Evolutionary conservation across 805 yeast genomes (phyloP), one percentile per base, ranked within the genome.

Genomic region (Starmerella gropengiesseri): DNA sequence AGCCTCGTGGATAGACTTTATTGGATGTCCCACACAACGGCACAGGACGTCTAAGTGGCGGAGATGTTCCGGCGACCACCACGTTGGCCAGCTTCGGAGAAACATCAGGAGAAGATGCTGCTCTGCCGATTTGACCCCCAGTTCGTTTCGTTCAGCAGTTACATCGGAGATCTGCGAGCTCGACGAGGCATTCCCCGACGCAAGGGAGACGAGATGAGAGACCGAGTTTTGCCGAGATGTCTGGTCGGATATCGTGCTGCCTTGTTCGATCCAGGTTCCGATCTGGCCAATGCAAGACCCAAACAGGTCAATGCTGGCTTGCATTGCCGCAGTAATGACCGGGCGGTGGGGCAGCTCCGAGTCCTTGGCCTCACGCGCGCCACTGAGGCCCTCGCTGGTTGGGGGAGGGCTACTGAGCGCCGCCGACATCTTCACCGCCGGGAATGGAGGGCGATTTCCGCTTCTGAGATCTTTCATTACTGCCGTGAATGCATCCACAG

Each of bases 31-130:
- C 9, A 45, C 50, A 25, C 48, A 49, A 44, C 84, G 69, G 31
- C 87, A 77, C 13, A 91, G 63, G 3, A 85, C 65, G 45, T 89
- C 97, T 20, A 87, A 74, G 2, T 80, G 64, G 25, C 74, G 70
- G 44, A 80, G 70, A 54, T 76, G 72, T 2, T 78, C 67, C 0
- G 68, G 60, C 2, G 44, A 39, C 49, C 51, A 50, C 52, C 81
- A 73, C 75, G 87, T 81, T 0, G 97, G 91, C 33, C 81, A 65
- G 2, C 81, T 68, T 23, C 82, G 83, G 1, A 86, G 66, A 16
- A 42, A 43, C 7, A 40, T 32, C 3, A 45, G 33, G 27, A 50
- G 29, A 2, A 50, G 45, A 6, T 46, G 41, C 18, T 49, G 47
- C 20, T 50, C 52, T 7, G 51, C 31, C 4, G 46, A 37, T 19